A percentile compares a stretch with the other conserved stretches of the same genome.
These are phyloP conservation scores for Lasiodiplodia citricola DNA, from an alignment of 2,329 filamentous ascomycete species.

Conservation along the genomic window DNA sequence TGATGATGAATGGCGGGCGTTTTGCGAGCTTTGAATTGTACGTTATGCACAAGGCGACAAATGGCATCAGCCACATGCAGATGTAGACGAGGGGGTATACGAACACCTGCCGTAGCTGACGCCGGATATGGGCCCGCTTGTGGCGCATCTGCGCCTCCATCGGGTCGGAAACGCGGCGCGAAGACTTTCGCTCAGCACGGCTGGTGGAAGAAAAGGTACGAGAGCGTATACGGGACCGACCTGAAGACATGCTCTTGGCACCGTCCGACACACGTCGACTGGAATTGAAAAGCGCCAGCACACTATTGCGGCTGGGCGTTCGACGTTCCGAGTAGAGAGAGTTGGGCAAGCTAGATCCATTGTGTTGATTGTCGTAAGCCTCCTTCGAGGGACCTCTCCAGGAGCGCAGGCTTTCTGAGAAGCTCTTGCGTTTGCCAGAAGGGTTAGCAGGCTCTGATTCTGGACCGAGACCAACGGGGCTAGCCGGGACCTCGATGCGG, in stretches of 20 bases:
- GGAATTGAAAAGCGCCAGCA: neutral
- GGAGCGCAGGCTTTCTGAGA: slow-evolving; percentile 1
- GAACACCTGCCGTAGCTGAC: slow-evolving; percentile 74
- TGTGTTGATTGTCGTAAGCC: neutral
- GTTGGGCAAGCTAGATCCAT: neutral
- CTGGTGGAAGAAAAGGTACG: neutral
- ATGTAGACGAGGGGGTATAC: slow-evolving; percentile 78
- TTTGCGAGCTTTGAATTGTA: slow-evolving; percentile 60
- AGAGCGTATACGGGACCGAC: neutral
- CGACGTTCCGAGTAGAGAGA: neutral
- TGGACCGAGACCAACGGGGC: neutral
- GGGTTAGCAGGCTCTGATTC: neutral
- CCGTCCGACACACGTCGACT: neutral
- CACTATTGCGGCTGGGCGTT: neutral
- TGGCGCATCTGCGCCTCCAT: slow-evolving; percentile 1
- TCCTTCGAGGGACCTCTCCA: neutral
- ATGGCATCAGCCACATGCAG: slow-evolving; percentile 74
- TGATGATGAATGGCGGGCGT: slow-evolving; percentile 63
- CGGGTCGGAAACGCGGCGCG: neutral
- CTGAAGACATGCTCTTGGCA: neutral
- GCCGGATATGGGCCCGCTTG: slow-evolving; percentile 63
- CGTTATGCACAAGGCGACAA: slow-evolving; percentile 66
- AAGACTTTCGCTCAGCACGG: neutral
- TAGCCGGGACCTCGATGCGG: slow-evolving; percentile 4
- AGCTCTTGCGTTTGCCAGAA: neutral